phyloP scores from a whole-genome alignment of 1,284 basidiomycete genomes.

The Coriolopsis trogii region DNA sequence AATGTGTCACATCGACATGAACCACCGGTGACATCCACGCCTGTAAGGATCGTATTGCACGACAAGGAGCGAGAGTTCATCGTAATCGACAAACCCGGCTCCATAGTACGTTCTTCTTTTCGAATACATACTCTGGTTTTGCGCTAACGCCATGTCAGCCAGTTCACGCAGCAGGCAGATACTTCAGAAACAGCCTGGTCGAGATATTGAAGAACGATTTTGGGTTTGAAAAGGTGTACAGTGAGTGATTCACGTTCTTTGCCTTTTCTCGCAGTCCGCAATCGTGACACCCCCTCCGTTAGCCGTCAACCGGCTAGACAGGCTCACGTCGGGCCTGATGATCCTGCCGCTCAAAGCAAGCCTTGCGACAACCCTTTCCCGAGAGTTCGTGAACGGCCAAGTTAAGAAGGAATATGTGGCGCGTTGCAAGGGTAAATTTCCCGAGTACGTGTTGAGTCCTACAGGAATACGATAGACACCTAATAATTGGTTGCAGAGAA shows the following conservation, averaged over 20 bases:
- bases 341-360: conserved; percentile 83
- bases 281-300: conserved; percentile 8
- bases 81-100: conserved; percentile 94
- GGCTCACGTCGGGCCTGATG: conserved; percentile 96
- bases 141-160: conserved; percentile 54
- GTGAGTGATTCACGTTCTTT: conserved; percentile 56
- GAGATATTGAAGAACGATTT: conserved; percentile 89
- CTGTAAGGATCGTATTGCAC: conserved; percentile 80
- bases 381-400: conserved; percentile 81
- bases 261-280: background rate
- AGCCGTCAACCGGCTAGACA: conserved; percentile 95
- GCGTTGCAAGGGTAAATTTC: conserved; percentile 82
- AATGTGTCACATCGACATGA: conserved; percentile 97
- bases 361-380: conserved; percentile 73
- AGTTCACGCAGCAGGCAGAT: conserved; percentile 88
- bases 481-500: conserved; percentile 48
- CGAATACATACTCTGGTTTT: too few species aligned
- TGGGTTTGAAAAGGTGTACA: conserved; percentile 82
- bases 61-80: conserved; percentile 84
- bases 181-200: conserved; percentile 85
- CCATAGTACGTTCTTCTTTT: conserved; percentile 66
- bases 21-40: conserved; percentile 89
- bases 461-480: background rate
- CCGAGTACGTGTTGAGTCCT: conserved; percentile 55
- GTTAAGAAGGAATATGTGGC: conserved; percentile 94